phyloP scores from a whole-genome alignment of 495 filamentous ascomycete genomes.

The Penicillium macrosclerotiorum region DNA sequence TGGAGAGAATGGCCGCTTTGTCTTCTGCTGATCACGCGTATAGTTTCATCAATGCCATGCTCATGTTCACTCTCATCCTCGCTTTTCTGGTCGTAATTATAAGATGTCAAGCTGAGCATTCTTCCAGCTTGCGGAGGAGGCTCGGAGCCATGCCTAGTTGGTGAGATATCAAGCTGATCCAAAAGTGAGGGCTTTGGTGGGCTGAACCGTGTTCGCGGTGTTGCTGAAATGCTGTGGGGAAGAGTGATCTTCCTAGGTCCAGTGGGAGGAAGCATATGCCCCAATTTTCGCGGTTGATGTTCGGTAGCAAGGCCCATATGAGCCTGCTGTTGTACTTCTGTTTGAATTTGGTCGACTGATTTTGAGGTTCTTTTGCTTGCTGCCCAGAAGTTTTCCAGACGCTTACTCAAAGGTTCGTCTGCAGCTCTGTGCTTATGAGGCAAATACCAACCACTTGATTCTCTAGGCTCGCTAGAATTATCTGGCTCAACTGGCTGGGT shows the following conservation, averaged over 20 bases:
- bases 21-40: conserved; percentile 20
- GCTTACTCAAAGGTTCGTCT: conserved; percentile 42
- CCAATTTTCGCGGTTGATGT: conserved; percentile 21
- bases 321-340: conserved; percentile 18
- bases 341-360: conserved; percentile 14
- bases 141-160: conserved; percentile 36
- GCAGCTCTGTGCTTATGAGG: conserved; percentile 26
- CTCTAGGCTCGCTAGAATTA: conserved; percentile 5
- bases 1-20: conserved; percentile 31
- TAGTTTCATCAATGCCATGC: conserved; percentile 22
- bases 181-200: conserved; percentile 44
- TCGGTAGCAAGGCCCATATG: conserved; percentile 16
- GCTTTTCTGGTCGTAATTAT: conserved; percentile 14
- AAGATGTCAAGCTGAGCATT: conserved; percentile 19
- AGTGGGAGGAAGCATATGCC: conserved; percentile 30
- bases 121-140: conserved; percentile 28
- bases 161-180: conserved; percentile 41
- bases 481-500: neutral
- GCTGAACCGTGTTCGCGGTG: conserved; percentile 45
- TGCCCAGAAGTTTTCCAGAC: conserved; percentile 43
- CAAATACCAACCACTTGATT: conserved; percentile 27
- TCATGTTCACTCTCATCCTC: conserved; percentile 20
- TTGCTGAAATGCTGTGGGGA: conserved; percentile 37
- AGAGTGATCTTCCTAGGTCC: conserved; percentile 36
- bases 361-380: conserved; percentile 32